Base-by-base conservation (phyloP, 306 rosid species). In the Cicer pinnatifidum region DNA sequence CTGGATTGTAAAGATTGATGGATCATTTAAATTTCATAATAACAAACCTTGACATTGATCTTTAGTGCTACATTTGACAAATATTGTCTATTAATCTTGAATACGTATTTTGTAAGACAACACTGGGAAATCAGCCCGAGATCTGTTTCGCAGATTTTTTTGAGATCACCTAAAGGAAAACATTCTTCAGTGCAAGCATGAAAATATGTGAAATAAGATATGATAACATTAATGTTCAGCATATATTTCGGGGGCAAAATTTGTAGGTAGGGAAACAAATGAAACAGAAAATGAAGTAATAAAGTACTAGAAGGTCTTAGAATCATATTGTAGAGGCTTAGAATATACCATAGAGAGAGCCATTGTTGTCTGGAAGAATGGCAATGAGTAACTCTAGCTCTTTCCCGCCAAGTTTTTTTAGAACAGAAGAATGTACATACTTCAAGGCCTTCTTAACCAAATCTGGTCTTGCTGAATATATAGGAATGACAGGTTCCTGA, bases 71-170 rank as follows among this genome's bases (percentile, higher is more conserved):
- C 82, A 78, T 88, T 88, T 40, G 90, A 86, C 73, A 88, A 66
- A 61, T 85, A 88, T 50, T 86, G 88, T 80, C 86, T 88, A 43
- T 78, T 80, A 59, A 71, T 47, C 77, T 86, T 88, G 84, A 83
- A 89, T 10, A 89, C 88, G 6, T 87, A 84, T 72, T 87, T 87
- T 56, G 95, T 84, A 61, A 89, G 88, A 77, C 95, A 89, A 78
- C 95, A 89, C 62, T 89, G 95, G 62, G 95, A 87, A 46, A 87
- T 88, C 81, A 89, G 43, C 51, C 91, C 95, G 35, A 89, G 80
- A 79, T 85, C 95, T 43, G 95, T 89, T 75, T 87, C 91, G 11
- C 95, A 87, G 33, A 89, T 87, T 78, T 88, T 84, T 82, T 89
- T 89, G 72, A 89, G 86, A 80, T 89, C 91, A 70, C 95, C 95